Evolutionary conservation across 768 basidiomycete species (phyloP).

Genomic region (Suillus alpinus): DNA sequence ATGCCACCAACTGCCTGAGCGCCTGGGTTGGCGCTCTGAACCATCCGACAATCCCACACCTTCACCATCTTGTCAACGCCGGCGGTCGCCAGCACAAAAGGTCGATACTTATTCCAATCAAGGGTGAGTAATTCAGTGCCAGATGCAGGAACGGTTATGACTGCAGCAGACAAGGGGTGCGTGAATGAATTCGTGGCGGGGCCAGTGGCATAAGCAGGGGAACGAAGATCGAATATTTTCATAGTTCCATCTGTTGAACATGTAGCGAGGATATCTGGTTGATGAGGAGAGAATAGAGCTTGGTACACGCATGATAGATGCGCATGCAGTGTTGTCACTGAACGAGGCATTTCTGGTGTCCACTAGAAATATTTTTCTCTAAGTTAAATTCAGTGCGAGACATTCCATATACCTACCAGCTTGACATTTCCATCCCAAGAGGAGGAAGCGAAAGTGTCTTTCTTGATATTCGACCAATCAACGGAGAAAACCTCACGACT

Average conservation of each 20-base stretch:
- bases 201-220: constrained; percentile 55
- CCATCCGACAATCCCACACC: constrained; percentile 89
- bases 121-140: constrained; percentile 75
- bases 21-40: constrained; percentile 49
- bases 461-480: constrained; percentile 94
- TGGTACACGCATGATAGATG: constrained; percentile 87
- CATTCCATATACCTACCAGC: constrained; percentile 52
- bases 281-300: constrained; percentile 89
- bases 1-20: constrained; percentile 60
- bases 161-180: constrained; percentile 65
- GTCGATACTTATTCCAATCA: constrained; percentile 93
- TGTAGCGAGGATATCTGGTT: constrained; percentile 75
- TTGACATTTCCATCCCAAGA: constrained; percentile 94
- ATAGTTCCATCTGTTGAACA: constrained; percentile 87
- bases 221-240: constrained; percentile 76
- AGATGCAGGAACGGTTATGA: constrained; percentile 75
- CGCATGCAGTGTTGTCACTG: constrained; percentile 78
- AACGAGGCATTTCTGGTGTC: constrained; percentile 79
- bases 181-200: constrained; percentile 57
- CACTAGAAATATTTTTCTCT: constrained; percentile 50
- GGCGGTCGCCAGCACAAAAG: constrained; percentile 70
- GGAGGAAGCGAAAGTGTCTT: constrained; percentile 81
- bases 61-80: constrained; percentile 76
- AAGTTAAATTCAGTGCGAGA: not conserved
- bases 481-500: constrained; percentile 88